Base-by-base conservation (phyloP, 108 stramenopile species). In the Skeletonema potamos region DNA sequence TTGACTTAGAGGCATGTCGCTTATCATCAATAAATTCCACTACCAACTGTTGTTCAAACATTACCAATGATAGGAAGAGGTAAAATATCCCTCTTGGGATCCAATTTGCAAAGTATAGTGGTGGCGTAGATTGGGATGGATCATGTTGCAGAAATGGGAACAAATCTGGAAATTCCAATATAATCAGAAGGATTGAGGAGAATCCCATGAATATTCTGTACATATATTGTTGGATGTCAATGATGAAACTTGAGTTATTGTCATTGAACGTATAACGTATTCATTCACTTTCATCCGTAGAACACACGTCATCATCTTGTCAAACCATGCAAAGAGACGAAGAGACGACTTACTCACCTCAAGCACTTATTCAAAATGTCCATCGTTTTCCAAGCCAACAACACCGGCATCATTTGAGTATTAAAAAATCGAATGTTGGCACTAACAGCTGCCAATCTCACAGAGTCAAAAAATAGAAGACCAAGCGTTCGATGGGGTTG, bases 11-110 rank as follows among this genome's bases (percentile, higher is more conserved):
- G 10, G 55, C 65, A 58, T 80, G 66, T 1, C 66, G 29, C 2
- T 62, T 66, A 18, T 61, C 43, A 30, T 80, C 79, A 1, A 68
- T 28, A n/a, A 67, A 71, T 6, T 54, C 36, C 3, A 80, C 79
- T 24, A 80, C 72, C 22, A 80, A 60, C 32, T 55, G 60, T 58
- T 80, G 72, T 37, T 80, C 72, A 24, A 80, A 67, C 54, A 46
- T 54, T 17, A 80, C 33, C 26, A 73, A 41, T 33, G 72, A 54
- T 15, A 80, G 62, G 67, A 80, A 73, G 29, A 73, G 63, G 67
- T 80, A 80, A 33, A 80, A 73, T 68, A 80, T 72, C 11, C 79
- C 79, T 9, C 79, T 72, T 12, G 79, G 79, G 17, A 80, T 80
- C 79, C 79, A 80, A 46, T 80, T 80, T 43, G 62, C 4, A 34